Conservation (phyloP, 2,329 filamentous ascomycete genomes). For the Aphanoascus verrucosus region DNA sequence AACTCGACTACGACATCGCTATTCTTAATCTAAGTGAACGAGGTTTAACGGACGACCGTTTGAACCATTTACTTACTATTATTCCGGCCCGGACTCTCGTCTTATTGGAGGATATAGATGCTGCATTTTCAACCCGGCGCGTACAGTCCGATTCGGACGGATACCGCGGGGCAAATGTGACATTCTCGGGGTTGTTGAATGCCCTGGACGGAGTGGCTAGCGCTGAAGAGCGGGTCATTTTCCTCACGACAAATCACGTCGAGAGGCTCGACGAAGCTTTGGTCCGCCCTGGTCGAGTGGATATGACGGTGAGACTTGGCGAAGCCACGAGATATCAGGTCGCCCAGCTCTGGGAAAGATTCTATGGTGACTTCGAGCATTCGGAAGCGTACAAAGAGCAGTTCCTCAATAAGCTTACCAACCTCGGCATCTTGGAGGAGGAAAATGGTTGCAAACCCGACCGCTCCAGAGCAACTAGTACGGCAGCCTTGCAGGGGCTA, state of each 20-base stretch:
- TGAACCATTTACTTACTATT: constrained; percentile 77
- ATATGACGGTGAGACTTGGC: constrained; percentile 83
- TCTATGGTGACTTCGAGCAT: constrained; percentile 72
- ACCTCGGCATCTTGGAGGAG: constrained; percentile 58
- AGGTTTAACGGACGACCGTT: constrained; percentile 77
- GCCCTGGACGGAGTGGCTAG: constrained; percentile 86
- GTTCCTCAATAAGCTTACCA: constrained; percentile 61
- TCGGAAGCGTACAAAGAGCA: constrained; percentile 51
- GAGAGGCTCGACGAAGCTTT: constrained; percentile 81
- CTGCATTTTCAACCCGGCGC: constrained; percentile 73
- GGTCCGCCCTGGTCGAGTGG: constrained; percentile 81
- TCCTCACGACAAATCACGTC: constrained; percentile 89
- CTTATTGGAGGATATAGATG: constrained; percentile 81
- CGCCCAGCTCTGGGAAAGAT: constrained; percentile 79
- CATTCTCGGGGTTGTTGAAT: constrained; percentile 82
- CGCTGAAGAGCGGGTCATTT: constrained; percentile 84
- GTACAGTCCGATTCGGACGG: constrained; percentile 64
- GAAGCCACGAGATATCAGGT: constrained; percentile 82
- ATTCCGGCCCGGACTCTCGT: constrained; percentile 73
- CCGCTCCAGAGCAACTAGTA: constrained; percentile 54
- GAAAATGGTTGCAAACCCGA: constrained; percentile 40
- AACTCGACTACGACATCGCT: constrained; percentile 82
- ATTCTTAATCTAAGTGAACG: constrained; percentile 85
- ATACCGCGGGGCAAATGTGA: constrained; percentile 78
- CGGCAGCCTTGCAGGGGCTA: constrained; percentile 83